phyloP scores from a whole-genome alignment of 2,329 filamentous ascomycete genomes.

The Xylariaceae sp. region DNA sequence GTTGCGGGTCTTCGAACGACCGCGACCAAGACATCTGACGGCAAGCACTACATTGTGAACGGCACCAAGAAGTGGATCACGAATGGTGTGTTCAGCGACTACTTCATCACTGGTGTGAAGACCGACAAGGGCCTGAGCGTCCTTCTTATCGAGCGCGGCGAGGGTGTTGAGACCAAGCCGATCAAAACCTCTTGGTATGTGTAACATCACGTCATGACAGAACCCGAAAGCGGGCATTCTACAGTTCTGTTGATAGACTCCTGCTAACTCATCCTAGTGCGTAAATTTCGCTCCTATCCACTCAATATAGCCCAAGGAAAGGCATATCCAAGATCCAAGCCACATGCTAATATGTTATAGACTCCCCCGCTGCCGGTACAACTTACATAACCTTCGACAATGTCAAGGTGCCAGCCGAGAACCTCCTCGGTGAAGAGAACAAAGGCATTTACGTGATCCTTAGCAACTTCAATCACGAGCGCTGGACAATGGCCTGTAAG shows the following conservation, averaged over 20 bases:
- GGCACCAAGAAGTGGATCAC: constrained; percentile 86
- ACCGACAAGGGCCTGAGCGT: constrained; percentile 78
- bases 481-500: constrained; percentile 69
- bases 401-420: constrained; percentile 75
- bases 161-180: constrained; percentile 69
- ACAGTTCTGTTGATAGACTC: too few relatives aligned
- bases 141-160: constrained; percentile 67
- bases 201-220: neutral
- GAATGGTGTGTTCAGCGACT: constrained; percentile 75
- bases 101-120: constrained; percentile 77
- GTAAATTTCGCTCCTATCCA: too few relatives aligned
- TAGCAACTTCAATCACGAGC: constrained; percentile 85
- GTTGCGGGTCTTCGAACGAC: constrained; percentile 78
- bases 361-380: constrained; percentile 74
- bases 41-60: constrained; percentile 67
- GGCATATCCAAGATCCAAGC: too few relatives aligned
- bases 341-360: too few relatives aligned
- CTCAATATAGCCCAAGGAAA: too few relatives aligned
- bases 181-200: constrained; percentile 76
- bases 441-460: constrained; percentile 82
- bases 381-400: constrained; percentile 80
- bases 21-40: constrained; percentile 69
- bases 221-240: too few relatives aligned
- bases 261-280: too few relatives aligned
- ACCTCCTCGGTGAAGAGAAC: constrained; percentile 77